phyloP scores from a whole-genome alignment of 257 asterid genomes.

The Osmanthus fragrans region DNA sequence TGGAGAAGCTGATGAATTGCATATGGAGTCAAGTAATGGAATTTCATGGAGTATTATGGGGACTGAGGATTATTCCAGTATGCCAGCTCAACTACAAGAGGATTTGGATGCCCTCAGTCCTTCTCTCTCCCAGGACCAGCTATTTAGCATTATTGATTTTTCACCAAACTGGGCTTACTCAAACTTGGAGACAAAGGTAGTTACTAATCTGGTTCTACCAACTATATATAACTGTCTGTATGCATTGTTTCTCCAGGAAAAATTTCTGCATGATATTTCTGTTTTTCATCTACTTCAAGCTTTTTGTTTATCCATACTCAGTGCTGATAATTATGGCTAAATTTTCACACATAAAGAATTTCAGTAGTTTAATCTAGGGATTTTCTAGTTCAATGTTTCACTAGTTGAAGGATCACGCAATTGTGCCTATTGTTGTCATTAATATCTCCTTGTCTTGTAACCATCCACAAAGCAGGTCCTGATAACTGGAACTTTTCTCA shows the following conservation, averaged over 20 bases:
- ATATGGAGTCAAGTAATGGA: constrained; percentile 58
- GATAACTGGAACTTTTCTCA: constrained; percentile 67
- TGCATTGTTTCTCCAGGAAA: not conserved
- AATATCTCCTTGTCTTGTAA: constrained; percentile 15
- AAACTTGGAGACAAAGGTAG: constrained; percentile 65
- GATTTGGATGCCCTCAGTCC: constrained; percentile 63
- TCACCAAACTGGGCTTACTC: constrained; percentile 77
- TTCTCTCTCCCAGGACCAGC: constrained; percentile 82
- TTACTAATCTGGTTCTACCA: not conserved
- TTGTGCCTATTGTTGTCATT: constrained; percentile 9
- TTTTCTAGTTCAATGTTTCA: constrained; percentile 14
- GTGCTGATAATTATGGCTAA: not conserved
- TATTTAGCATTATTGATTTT: constrained; percentile 73
- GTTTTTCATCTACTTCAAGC: not conserved
- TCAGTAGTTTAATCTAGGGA: not conserved
- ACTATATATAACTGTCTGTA: not conserved
- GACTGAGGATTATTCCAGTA: constrained; percentile 59
- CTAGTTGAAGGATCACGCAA: constrained; percentile 7
- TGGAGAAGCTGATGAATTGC: constrained; percentile 67
- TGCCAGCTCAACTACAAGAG: constrained; percentile 63
- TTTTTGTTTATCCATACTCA: not conserved
- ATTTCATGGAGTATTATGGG: constrained; percentile 71
- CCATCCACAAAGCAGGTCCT: constrained; percentile 51
- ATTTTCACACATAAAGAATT: not conserved
- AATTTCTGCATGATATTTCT: not conserved